phyloP scores from a whole-genome alignment of 331 rosid genomes.

The Pyrus hybrid region DNA sequence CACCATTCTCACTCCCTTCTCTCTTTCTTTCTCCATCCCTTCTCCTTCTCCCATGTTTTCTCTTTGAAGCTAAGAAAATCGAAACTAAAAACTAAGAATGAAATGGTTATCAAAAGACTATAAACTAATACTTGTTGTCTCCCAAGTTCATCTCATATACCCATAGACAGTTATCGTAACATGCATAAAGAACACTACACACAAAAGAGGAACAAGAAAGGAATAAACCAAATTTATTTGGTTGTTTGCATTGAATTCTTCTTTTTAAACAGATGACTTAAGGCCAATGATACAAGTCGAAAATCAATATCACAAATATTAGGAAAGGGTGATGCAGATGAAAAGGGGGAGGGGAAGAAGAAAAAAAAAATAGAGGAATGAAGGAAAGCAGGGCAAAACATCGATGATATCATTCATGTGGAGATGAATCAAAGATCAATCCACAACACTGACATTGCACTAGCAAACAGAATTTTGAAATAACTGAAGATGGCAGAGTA shows the following conservation, averaged over 20 bases:
- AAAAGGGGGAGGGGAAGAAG: too few species aligned
- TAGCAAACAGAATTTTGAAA: neutral
- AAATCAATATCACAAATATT: conserved; percentile 11
- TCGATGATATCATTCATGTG: neutral
- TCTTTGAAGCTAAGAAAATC: neutral
- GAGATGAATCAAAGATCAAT: neutral
- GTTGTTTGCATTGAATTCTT: neutral
- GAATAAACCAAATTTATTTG: neutral
- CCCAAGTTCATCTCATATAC: neutral
- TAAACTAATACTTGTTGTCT: neutral
- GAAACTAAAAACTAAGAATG: neutral
- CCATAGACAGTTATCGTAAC: neutral
- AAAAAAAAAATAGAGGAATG: neutral
- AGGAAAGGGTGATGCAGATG: neutral
- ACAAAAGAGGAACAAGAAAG: neutral
- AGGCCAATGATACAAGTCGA: conserved; percentile 83
- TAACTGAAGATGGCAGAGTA: too few species aligned
- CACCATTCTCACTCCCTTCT: too few species aligned
- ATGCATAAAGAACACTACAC: neutral
- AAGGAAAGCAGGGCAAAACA: neutral
- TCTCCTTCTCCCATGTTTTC: too few species aligned
- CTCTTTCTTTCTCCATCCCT: too few species aligned
- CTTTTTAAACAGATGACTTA: conserved; percentile 61
- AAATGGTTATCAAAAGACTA: neutral
- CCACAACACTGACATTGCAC: neutral